Evolutionary conservation across 495 filamentous ascomycete genomes (phyloP), one percentile per base, ranked within the genome.

Genomic region (Niebla homalea): DNA sequence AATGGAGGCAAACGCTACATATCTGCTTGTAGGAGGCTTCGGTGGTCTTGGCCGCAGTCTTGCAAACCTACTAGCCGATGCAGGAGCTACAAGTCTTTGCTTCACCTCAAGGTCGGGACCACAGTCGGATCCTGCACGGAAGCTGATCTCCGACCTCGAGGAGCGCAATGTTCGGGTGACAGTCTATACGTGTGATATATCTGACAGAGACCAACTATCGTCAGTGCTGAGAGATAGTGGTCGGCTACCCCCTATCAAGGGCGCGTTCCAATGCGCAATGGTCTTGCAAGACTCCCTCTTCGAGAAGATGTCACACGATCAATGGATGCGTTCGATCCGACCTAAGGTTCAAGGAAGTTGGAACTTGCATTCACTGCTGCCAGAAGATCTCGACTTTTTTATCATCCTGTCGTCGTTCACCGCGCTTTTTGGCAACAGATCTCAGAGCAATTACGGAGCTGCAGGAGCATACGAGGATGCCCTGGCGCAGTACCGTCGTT

Each of bases 381-480:
- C 54, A 0, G 52, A 49, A 8, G 48, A 53, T 3, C 57, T 79
- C 5, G 78, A 82, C 54, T 81, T 82, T 64, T 80, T 81, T 61
- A 59, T 80, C 19, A 69, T 71, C 42, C 68, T 80, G 37, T 74
- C 70, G 5, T 82, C 78, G 0, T 66, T 71, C 18, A 65, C 75
- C 18, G 71, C 71, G 25, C 63, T 70, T 18, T 67, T 79, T 20
- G 78, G 78, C 5, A 76, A 69, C 1, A 61, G 69, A 44, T 70
- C 71, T 1, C 78, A 82, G 59, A 67, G 73, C 3, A 76, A 77
- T 19, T 82, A 82, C 60, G 70, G 73, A 19, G 73, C 76, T 15
- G 76, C 70, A 35, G 35, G 35, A n/a, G 43, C 55, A 0, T 57
- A 43, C 20, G 52, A 46, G 19, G 53, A 59, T 29, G 53, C 53